Base-by-base conservation (phyloP, 2,329 filamentous ascomycete species). In the Exophiala oligosperma region DNA sequence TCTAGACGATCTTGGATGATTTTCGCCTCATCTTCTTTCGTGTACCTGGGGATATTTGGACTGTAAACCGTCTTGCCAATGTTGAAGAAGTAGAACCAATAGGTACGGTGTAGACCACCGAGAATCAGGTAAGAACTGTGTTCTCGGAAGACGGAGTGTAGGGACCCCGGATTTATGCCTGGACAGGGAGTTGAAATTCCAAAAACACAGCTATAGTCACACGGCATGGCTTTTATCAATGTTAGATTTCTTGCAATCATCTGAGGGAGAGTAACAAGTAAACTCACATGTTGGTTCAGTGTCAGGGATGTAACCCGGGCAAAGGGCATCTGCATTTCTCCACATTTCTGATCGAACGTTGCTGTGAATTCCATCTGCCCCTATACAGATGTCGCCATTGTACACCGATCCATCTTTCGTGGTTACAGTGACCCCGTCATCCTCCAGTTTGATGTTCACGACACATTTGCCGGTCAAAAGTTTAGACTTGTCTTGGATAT, bases 331-430 rank as follows among this genome's bases (percentile, higher is more conserved):
- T 9, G 66, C 62, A 43, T 61, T 53, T 14, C 61, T 53, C 68
- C 67, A 70, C 67, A 78, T 73, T 35, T 72, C 67, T 7, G 59
- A 52, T 4, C 75, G 68, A 3, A 71, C 70, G 23, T 60, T 69
- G 62, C 75, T 77, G 57, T 76, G 72, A 1, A 74, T 72, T n/a
- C 77, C 77, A 56, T 79, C 77, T 11, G 75, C 74, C 6, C 76
- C 77, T 21, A 78, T 66, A 4, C 76, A 56, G n/a, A 79, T 62
- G 57, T 73, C 67, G 0, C 73, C 76, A 0, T 60, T 23, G 58
- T 72, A 71, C 1, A 62, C 47, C 0, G 66, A 66, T 4, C 74
- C 74, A 55, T 77, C 73, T 2, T 61, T 64, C 35, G 71, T 73
- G 9, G 60, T 60, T 8, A 75, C 71, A 2, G 56, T 60, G 1